Evolutionary conservation across 169 alveolate species (phyloP).

Genomic region (Cryptosporidium parvum): DNA sequence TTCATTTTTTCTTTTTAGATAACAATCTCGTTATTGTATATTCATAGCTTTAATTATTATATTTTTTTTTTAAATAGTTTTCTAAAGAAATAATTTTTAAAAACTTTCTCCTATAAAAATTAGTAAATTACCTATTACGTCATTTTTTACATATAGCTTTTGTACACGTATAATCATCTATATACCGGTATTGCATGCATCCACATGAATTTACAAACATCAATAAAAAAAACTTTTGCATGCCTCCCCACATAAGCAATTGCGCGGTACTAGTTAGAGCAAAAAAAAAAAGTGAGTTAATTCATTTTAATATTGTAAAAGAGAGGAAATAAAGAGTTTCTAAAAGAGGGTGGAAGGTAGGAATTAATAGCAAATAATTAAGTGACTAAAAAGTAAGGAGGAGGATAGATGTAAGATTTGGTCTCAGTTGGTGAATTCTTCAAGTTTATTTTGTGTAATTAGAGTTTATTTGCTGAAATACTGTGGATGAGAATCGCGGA

Average conservation of each 20-base stretch:
- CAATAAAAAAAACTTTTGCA: constrained; percentile 18
- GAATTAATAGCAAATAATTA: background rate
- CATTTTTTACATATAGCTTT: background rate
- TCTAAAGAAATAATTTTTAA: background rate
- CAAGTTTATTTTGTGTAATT: background rate
- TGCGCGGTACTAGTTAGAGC: constrained; percentile 40
- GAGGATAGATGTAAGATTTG: background rate
- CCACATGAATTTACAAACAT: constrained; percentile 30
- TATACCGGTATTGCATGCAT: constrained; percentile 63
- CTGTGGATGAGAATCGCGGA: background rate
- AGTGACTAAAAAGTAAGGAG: background rate
- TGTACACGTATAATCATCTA: constrained; percentile 4
- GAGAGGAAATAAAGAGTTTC: background rate
- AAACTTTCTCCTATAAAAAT: no score
- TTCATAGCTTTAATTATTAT: constrained; percentile 3
- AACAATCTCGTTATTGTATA: background rate
- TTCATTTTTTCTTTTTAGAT: background rate
- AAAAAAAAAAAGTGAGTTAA: constrained; percentile 18
- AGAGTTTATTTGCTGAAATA: background rate
- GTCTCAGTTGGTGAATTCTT: background rate
- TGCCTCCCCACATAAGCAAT: constrained; percentile 58
- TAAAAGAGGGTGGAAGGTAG: background rate
- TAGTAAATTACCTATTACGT: background rate
- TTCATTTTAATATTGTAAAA: background rate
- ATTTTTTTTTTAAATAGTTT: background rate